Conservation (phyloP, 73 alveolate species). For the Paramecium bursaria region DNA sequence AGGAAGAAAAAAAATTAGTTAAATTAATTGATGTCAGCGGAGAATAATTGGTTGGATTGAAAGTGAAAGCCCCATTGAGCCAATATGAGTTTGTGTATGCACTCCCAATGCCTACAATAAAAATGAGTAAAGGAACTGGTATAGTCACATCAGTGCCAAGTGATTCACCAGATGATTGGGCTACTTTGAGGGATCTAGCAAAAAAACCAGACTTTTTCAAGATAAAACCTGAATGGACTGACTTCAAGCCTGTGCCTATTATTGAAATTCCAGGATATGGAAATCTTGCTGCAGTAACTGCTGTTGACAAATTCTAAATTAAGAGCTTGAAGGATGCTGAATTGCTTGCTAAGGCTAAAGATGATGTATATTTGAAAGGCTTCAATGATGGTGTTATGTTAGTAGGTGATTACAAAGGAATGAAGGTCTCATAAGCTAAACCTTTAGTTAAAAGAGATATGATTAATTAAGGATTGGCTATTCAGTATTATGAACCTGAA, state of each 20-base stretch:
- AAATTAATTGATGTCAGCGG: conserved; percentile 83
- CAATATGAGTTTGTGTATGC: conserved; percentile 88
- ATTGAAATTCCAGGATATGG: conserved; percentile 89
- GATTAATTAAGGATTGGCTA: conserved; percentile 85
- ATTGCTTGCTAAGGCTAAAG: conserved; percentile 91
- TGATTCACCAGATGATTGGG: conserved; percentile 98
- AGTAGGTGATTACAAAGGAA: conserved; percentile 89
- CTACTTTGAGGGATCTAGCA: conserved; percentile 91
- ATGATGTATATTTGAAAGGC: conserved; percentile 93
- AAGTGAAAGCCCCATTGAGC: conserved; percentile 93
- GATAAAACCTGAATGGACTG: conserved; percentile 91
- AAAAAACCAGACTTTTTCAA: conserved; percentile 87
- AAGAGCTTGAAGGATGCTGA: conserved; percentile 88
- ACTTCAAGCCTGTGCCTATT: conserved; percentile 92
- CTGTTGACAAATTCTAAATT: conserved; percentile 87
- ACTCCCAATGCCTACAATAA: conserved; percentile 95
- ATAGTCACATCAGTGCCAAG: conserved; percentile 98
- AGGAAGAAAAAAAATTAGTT: conserved; percentile 71
- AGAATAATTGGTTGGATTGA: conserved; percentile 87
- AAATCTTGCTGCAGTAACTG: conserved; percentile 84
- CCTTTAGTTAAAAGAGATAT: conserved; percentile 81
- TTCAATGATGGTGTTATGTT: conserved; percentile 94
- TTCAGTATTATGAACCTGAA: conserved; percentile 98
- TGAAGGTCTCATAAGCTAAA: conserved; percentile 89
- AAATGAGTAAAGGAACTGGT: conserved; percentile 98